Evolutionary conservation across 768 basidiomycete genomes (phyloP), one percentile per base, ranked within the genome.

Genomic region (Boletales sp.): DNA sequence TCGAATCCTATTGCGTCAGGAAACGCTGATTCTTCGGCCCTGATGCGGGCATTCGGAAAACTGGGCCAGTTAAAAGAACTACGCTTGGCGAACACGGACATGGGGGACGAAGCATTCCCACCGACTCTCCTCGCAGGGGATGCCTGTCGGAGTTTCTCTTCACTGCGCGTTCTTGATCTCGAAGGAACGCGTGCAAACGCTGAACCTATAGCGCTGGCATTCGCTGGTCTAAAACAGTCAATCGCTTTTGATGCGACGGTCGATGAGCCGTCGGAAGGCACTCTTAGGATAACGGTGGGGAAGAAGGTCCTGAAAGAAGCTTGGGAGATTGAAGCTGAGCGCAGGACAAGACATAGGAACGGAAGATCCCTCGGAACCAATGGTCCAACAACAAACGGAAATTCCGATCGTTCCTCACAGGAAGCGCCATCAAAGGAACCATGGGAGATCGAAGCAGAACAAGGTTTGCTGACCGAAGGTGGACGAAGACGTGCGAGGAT

Each of bases 361-460:
- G 70, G 64, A 28, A 71, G 67, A 43, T 65, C 70, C 45, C 47
- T 56, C 46, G 64, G 19, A 63, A 58, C 60, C 53, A 50, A 46
- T 11, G 44, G 36, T 15, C n/a, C 49, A 28, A 41, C 35, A 19
- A 32, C 52, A 37, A 21, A 50, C 35, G 25, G 31, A 28, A n/a
- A 35, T 12, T 6, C 15, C n/a, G 40, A 50, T 38, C 48, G 9
- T 34, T 41, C 9, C 31, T 35, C 46, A 15, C 50, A 17, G 28
- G 49, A 60, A 44, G 75, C 72, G 38, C 65, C 75, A 0, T 59
- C 72, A 11, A 89, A 86, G 59, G 89, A 90, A 59, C 63, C 74
- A n/a, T 90, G 87, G 87, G 89, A 90, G 56, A 74, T 86, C 30
- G 87, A 88, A 51, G 86, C 84, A 1, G 87, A 90, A 59, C 83